These are phyloP conservation scores for Pichia occidentalis DNA, from an alignment of 805 yeast genomes.

Conservation along the genomic window DNA sequence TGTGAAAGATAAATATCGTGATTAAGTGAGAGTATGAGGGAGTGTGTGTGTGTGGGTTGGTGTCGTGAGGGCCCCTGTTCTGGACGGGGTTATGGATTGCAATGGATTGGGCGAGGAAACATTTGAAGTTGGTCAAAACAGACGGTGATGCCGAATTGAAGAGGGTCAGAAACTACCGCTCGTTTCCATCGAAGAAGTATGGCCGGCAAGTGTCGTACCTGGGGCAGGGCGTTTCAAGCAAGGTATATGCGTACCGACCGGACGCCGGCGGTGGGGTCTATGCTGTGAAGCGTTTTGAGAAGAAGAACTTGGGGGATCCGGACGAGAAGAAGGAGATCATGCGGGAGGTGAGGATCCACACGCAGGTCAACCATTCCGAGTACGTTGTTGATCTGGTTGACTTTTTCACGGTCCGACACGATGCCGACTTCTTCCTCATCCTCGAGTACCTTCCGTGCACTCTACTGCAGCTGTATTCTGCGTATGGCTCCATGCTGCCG, in stretches of 20 bases:
- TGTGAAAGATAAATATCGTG: too few species aligned
- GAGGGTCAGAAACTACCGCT: too few species aligned
- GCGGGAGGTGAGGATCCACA: conserved; percentile 33
- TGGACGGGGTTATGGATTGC: too few species aligned
- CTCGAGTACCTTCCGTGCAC: conserved; percentile 34
- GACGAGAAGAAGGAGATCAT: conserved; percentile 35
- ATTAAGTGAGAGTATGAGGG: too few species aligned
- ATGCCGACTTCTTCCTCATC: conserved; percentile 23
- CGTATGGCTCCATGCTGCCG: conserved; percentile 1
- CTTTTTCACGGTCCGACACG: conserved; percentile 22
- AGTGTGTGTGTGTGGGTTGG: too few species aligned
- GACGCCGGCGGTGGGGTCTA: conserved; percentile 3
- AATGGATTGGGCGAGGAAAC: too few species aligned
- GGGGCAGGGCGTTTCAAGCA: conserved; percentile 8
- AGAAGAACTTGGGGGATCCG: conserved; percentile 31
- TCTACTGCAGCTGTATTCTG: conserved; percentile 5
- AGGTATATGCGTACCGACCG: conserved; percentile 7
- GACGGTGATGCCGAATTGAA: too few species aligned
- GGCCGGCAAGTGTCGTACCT: conserved; percentile 1
- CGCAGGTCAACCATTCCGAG: conserved; percentile 22
- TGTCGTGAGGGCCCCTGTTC: too few species aligned
- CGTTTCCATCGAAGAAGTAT: conserved; percentile 7
- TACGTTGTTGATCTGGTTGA: conserved; percentile 33
- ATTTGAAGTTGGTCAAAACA: too few species aligned
- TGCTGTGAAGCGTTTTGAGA: conserved; percentile 43